A percentile compares a stretch with the other conserved stretches of the same genome.
These are phyloP conservation scores for Cyclotella kingstonii DNA, from an alignment of 108 stramenopile species.

Conservation along the genomic window DNA sequence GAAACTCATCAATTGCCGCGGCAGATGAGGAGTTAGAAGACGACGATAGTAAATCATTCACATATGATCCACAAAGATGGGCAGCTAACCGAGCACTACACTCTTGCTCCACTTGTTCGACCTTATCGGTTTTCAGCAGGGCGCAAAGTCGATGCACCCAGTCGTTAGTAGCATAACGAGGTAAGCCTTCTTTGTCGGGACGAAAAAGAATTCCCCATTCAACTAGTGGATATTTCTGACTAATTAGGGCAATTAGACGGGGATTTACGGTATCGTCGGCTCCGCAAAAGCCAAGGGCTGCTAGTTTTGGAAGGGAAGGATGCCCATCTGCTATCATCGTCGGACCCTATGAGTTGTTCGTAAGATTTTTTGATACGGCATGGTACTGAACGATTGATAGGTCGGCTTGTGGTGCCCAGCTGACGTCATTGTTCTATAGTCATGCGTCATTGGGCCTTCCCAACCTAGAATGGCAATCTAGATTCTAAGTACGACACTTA, in stretches of 20 bases:
- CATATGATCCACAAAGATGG: constrained; percentile 86
- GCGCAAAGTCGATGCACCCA: constrained; percentile 62
- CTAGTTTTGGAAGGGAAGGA: constrained; percentile 31
- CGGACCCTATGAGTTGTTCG: no score
- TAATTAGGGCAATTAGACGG: constrained; percentile 57
- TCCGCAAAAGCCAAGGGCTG: constrained; percentile 90
- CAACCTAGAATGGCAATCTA: no score
- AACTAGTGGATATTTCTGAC: constrained; percentile 64
- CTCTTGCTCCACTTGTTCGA: background rate
- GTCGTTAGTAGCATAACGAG: constrained; percentile 72
- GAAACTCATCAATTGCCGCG: constrained; percentile 59
- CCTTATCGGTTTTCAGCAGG: constrained; percentile 17
- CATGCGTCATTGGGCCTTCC: no score
- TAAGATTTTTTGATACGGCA: no score
- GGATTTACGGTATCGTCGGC: constrained; percentile 91
- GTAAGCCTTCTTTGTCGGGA: constrained; percentile 88
- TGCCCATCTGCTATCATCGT: no score
- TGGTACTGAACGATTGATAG: no score
- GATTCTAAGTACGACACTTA: no score
- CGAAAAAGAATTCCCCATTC: constrained; percentile 94
- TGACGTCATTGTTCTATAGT: no score
- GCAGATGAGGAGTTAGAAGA: constrained; percentile 3
- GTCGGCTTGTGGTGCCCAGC: no score
- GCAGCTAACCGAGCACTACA: constrained; percentile 76
- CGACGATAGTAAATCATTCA: constrained; percentile 75